Percentiles rank a stretch among this genome's conserved stretches.
These are phyloP conservation scores for Centaurea solstitialis DNA, from an alignment of 129 eudicot species.

Conservation along the genomic window DNA sequence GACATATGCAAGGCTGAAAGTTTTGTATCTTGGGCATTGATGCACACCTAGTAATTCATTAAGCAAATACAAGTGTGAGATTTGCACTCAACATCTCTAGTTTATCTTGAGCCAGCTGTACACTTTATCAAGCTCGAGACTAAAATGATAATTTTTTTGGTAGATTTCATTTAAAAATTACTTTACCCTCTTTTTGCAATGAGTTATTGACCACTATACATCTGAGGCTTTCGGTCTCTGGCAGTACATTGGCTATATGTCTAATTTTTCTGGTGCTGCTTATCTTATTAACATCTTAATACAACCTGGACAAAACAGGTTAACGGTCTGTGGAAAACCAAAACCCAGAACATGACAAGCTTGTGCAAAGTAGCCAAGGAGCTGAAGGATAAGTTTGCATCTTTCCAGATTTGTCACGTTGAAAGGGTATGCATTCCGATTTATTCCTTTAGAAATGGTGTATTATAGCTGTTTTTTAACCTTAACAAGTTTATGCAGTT, in stretches of 20 bases:
- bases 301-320: conserved; percentile 31
- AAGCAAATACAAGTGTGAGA: too few relatives aligned
- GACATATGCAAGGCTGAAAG: too few relatives aligned
- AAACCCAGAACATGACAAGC: conserved; percentile 74
- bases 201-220: too few relatives aligned
- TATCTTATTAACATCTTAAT: background rate
- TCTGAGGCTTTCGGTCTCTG: background rate
- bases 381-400: conserved; percentile 63
- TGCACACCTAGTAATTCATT: too few relatives aligned
- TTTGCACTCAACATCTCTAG: too few relatives aligned
- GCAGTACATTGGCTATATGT: background rate
- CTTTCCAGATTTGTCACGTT: conserved; percentile 76
- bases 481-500: background rate
- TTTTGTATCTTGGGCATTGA: too few relatives aligned
- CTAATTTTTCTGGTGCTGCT: background rate
- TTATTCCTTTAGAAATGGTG: background rate
- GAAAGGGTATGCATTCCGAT: conserved; percentile 57
- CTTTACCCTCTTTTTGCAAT: too few relatives aligned
- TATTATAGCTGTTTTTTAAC: background rate
- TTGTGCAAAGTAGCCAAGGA: conserved; percentile 82
- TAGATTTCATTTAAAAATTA: background rate
- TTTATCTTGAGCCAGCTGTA: too few relatives aligned
- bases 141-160: background rate
- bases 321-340: conserved; percentile 85
- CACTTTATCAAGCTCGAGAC: background rate